Evolutionary conservation across 164 flowering plant species (phyloP), one percentile per base, ranked within the genome.

Genomic region (Liquidambar formosana): DNA sequence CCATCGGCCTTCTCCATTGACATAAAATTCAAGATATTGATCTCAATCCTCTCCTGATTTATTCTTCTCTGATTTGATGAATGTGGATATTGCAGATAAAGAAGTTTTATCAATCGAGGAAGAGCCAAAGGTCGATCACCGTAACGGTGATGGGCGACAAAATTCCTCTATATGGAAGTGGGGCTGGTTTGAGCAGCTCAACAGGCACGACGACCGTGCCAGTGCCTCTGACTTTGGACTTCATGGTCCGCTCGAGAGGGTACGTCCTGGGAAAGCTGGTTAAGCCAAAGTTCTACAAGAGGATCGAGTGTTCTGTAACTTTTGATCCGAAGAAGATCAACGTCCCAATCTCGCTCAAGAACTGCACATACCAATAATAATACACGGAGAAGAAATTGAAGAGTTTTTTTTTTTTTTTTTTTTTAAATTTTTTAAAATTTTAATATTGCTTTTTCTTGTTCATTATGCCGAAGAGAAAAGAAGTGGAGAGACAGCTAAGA

Each of bases 151-250:
- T 67, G 38, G 95, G 99, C 10, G 79, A 80, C 64, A 88, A 71
- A 76, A 81, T 92, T 44, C 97, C 99, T 0, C 57, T 94, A 52
- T 92, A 94, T 23, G 99, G 99, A 56, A 81, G 92, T 65, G 95
- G 94, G 16, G 84, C 89, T 5, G 63, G 76, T 27, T 73, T 90
- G 83, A 86, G 89, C 82, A 88, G 78, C 14, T 70, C 92, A 1
- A 84, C 83, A 0, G 94, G 94, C 15, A 76, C 71, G 25, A 68
- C 83, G 1, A 68, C 85, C 0, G 14, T 71, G 15, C 91, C 91
- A 0, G 85, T 94, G 72, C 79, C 85, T 0, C 12, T 94, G 71
- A 82, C 76, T 8, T 57, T 94, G 79, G 83, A 65, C 23, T 92
- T 81, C 71, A 66, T 57, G 64, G 81, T 92, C 44, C 75, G 88